Evolutionary conservation across 208 protist genomes (phyloP), one percentile per base, ranked within the genome.

Genomic region (Wallacemonas sp.): DNA sequence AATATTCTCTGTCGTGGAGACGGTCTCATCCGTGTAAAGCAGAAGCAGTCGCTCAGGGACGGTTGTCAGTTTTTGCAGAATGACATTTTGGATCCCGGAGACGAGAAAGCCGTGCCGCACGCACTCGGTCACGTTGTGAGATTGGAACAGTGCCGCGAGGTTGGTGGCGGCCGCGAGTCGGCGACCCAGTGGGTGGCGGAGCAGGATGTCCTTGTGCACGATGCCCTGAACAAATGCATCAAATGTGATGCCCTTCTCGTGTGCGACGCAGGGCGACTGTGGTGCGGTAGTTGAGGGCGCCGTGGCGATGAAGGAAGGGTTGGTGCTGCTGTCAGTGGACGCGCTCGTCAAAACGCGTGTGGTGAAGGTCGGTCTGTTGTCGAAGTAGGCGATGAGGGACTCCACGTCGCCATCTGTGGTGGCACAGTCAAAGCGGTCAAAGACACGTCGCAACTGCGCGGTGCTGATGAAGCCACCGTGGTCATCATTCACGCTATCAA

Each of bases 101-200:
- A 96, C 87, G 54, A 94, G 73, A 58, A 96, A 89, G 49, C 90
- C 90, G 66, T 90, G 84, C 28, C 71, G 75, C 51, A 96, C 78
- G 55, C 86, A 90, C 65, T 93, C 84, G 6, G 70, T 86, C 15
- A 93, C 79, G 73, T 92, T 91, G 58, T 79, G 78, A 0, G 79
- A 86, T 33, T 91, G 80, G 41, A 90, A 89, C 34, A 96, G 76
- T 5, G 75, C 74, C 3, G 84, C 77, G 26, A 96, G 71, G 73
- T 92, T 94, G 17, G 87, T 94, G 2, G 85, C 87, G 30, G 76
- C 84, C 28, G 86, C 87, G 21, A 96, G 75, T 61, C 84, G 86
- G 30, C 72, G 76, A 24, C 90, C 90, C 30, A 96, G 77, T 11
- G 90, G 87, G 70, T 96, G 90, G 41, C 81, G 79, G 31, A 93